Percentiles rank a stretch among this genome's conserved stretches.
These are phyloP conservation scores for Kuraishia borneana DNA, from an alignment of 805 yeast genomes.

Conservation along the genomic window DNA sequence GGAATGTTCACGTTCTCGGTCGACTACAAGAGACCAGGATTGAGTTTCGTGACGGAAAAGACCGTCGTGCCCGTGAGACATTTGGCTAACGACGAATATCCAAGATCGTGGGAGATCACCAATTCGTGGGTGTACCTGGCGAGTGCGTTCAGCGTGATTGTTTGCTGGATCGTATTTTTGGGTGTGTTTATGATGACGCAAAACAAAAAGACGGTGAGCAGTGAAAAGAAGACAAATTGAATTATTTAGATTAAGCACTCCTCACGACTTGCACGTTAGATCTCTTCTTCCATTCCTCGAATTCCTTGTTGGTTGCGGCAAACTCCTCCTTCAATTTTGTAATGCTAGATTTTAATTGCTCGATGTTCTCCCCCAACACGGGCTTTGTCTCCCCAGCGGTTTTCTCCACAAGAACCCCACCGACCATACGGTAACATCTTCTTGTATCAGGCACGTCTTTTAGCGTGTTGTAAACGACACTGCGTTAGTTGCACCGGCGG, in stretches of 20 bases:
- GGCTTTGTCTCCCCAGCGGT: constrained; percentile 68
- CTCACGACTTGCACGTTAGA: constrained; percentile 36
- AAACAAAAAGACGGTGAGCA: constrained; percentile 6
- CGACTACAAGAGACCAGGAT: constrained; percentile 72
- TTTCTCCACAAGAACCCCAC: constrained; percentile 82
- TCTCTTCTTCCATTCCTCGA: constrained; percentile 37
- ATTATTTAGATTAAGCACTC: constrained; percentile 7
- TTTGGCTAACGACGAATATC: constrained; percentile 90
- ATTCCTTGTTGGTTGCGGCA: constrained; percentile 25
- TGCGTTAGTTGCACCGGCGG: constrained; percentile 8
- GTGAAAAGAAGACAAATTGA: constrained; percentile 13
- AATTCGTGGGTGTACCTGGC: constrained; percentile 88
- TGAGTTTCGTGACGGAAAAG: constrained; percentile 52
- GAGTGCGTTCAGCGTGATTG: constrained; percentile 55
- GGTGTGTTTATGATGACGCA: constrained; percentile 40
- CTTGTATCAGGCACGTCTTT: constrained; percentile 42
- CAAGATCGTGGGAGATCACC: constrained; percentile 85
- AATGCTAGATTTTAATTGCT: constrained; percentile 5
- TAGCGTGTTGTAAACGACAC: constrained; percentile 50
- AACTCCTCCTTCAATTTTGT: constrained; percentile 27
- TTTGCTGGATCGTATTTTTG: constrained; percentile 73
- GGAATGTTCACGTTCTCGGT: constrained; percentile 87
- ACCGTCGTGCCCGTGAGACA: constrained; percentile 80
- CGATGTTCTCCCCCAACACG: constrained; percentile 42
- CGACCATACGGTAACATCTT: constrained; percentile 86